Conservation (phyloP, 73 alveolate genomes). For the Paramecium biaurelia region DNA sequence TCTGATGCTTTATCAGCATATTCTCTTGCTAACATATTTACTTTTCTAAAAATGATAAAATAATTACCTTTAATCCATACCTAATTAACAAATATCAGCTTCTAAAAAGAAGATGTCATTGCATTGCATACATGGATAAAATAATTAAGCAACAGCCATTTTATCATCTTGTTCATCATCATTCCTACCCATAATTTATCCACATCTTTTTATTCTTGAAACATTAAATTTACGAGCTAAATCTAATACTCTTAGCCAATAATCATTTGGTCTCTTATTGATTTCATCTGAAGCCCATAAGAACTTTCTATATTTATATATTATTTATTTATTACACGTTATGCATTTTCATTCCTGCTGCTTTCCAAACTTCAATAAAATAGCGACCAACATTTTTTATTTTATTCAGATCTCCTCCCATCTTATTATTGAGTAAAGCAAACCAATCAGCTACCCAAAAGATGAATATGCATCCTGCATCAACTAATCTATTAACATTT, state of each 20-base stretch:
- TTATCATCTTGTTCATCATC: conserved; percentile 80
- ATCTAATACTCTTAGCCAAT: conserved; percentile 98
- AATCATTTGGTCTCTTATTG: conserved; percentile 95
- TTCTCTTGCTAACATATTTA: conserved; percentile 99
- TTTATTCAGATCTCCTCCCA: conserved; percentile 89
- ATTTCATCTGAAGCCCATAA: conserved; percentile 99
- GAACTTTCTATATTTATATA: conserved; percentile 68
- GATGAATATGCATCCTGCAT: conserved; percentile 98
- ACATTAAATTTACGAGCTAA: conserved; percentile 91
- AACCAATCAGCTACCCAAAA: conserved; percentile 99
- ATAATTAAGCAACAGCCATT: conserved; percentile 67
- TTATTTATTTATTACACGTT: conserved; percentile 58
- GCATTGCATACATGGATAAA: conserved; percentile 93
- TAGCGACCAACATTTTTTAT: conserved; percentile 96
- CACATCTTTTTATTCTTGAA: conserved; percentile 92
- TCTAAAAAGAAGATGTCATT: conserved; percentile 98
- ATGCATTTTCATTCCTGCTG: conserved; percentile 99
- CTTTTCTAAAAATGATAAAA: conserved; percentile 81
- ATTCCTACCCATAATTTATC: conserved; percentile 98
- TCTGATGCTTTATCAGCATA: conserved; percentile 84
- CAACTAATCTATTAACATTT: conserved; percentile 98
- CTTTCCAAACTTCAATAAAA: conserved; percentile 99
- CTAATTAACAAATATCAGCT: conserved; percentile 96
- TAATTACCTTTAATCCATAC: conserved; percentile 89
- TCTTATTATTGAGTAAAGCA: conserved; percentile 99